Percentiles rank a stretch among this genome's conserved stretches.
Conservation (phyloP, 225 moss, liverwort and hornwort species). For the Takakia lepidozioides region DNA sequence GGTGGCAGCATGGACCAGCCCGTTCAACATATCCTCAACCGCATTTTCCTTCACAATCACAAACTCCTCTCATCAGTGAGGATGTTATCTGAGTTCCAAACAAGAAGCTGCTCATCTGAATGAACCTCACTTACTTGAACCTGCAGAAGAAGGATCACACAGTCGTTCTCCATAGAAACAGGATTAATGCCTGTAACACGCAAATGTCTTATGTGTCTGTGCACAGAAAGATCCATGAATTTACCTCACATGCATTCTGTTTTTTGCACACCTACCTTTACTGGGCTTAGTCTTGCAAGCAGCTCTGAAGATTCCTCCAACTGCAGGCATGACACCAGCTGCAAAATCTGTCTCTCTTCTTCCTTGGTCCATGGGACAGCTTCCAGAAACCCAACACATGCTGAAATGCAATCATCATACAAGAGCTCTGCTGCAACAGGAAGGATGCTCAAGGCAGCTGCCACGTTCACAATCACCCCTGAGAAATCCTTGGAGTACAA, state of each 20-base stretch:
- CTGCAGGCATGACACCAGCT: conserved; percentile 62
- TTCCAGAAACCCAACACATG: conserved; percentile 68
- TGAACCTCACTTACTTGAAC: no score
- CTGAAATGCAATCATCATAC: conserved; percentile 67
- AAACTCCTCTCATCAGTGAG: no score
- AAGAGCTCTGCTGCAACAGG: conserved; percentile 71
- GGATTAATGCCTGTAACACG: no score
- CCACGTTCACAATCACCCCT: conserved; percentile 46
- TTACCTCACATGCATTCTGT: background rate
- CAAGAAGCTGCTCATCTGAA: no score
- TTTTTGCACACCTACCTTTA: conserved; percentile 28
- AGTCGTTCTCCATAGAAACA: no score
- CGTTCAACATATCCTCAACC: conserved; percentile 57
- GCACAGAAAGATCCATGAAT: background rate
- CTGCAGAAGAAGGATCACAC: background rate
- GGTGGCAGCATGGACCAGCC: conserved; percentile 67
- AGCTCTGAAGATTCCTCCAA: conserved; percentile 61
- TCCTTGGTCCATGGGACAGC: conserved; percentile 75
- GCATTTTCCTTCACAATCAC: conserved; percentile 43
- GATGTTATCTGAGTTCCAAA: no score
- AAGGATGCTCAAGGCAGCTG: conserved; percentile 58
- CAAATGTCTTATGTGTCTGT: no score
- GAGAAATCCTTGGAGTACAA: conserved; percentile 61
- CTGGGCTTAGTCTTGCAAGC: conserved; percentile 68
- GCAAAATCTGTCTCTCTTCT: conserved; percentile 67